phyloP scores from a whole-genome alignment of 2,329 filamentous ascomycete genomes.

The Metarhizium sp. region DNA sequence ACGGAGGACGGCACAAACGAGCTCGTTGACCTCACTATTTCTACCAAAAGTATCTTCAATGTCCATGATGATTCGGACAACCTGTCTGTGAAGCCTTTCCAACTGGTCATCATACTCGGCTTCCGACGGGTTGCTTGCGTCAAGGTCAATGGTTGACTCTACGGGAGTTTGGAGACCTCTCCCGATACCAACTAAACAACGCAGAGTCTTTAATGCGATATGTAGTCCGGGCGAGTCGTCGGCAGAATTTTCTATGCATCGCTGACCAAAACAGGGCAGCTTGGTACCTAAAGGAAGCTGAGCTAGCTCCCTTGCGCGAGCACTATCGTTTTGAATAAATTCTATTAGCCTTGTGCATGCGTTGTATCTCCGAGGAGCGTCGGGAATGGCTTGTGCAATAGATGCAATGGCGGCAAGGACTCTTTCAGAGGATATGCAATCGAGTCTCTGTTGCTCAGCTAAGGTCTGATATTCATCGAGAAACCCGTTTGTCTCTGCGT shows the following conservation, averaged over 20 bases:
- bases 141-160: constrained; percentile 60
- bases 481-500: constrained; percentile 57
- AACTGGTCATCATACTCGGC: constrained; percentile 11
- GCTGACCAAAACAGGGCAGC: constrained; percentile 15
- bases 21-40: constrained; percentile 60
- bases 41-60: constrained; percentile 42
- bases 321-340: constrained; percentile 51
- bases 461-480: constrained; percentile 63
- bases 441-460: constrained; percentile 41
- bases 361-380: constrained; percentile 42
- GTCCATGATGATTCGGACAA: constrained; percentile 37
- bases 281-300: constrained; percentile 4
- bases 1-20: constrained; percentile 61
- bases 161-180: constrained; percentile 61
- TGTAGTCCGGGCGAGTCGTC: constrained; percentile 37
- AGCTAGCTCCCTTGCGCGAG: constrained; percentile 13
- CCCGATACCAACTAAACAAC: constrained; percentile 61
- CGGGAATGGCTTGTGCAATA: constrained; percentile 62
- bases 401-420: constrained; percentile 66
- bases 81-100: constrained; percentile 31
- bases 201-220: constrained; percentile 46
- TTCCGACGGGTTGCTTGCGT: constrained; percentile 29
- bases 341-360: constrained; percentile 49
- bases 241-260: constrained; percentile 18
- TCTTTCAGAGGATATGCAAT: constrained; percentile 62